Base-by-base conservation (phyloP, 1,139 yeast species). In the Debaryomyces robertsiae region DNA sequence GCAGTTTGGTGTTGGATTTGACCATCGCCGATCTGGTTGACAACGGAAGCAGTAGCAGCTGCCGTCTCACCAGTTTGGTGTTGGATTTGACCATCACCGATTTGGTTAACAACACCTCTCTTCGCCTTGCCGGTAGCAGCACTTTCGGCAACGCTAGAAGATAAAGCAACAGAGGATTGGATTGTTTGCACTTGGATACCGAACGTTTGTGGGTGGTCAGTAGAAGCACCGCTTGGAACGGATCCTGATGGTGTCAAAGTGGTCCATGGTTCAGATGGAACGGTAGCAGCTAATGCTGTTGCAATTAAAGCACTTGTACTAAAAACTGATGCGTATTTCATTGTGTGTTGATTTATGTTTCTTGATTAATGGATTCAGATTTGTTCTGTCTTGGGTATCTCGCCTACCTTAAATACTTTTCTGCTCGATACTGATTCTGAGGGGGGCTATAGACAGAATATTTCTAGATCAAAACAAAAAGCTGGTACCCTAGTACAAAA, bases 221-320 rank as follows among this genome's bases (percentile, higher is more conserved):
- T 81, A 39, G 73, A 47, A 47, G 82, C 87, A 55, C 83, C 84
- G 28, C 78, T 47, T 45, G 77, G 77, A 31, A 82, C 68, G 38
- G 73, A 54, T 30, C 73, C 75, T 36, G 67, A 50, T 52, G 91
- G 90, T 34, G 88, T 82, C 63, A 83, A 72, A 41, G 89, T 80
- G 28, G 88, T 71, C 81, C 87, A 82, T 54, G 91, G 84, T 52
- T 80, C 84, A 45, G 86, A 61, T 61, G 89, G 84, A 63, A 80
- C 76, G 60, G 75, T 70, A 55, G 88, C 82, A 57, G 91, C 79
- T 59, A 80, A 45, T 45, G 84, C 71, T 34, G 75, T 51, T 41
- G 78, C 67, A 39, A 77, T 71, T 42, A 81, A 57, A 34, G 66
- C 50, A 17, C 61, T 53, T 39, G 66, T 50, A 48, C 63, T 53